Evolutionary conservation across 2,329 filamentous ascomycete species (phyloP).

Genomic region (Ceratocystis colombiana): DNA sequence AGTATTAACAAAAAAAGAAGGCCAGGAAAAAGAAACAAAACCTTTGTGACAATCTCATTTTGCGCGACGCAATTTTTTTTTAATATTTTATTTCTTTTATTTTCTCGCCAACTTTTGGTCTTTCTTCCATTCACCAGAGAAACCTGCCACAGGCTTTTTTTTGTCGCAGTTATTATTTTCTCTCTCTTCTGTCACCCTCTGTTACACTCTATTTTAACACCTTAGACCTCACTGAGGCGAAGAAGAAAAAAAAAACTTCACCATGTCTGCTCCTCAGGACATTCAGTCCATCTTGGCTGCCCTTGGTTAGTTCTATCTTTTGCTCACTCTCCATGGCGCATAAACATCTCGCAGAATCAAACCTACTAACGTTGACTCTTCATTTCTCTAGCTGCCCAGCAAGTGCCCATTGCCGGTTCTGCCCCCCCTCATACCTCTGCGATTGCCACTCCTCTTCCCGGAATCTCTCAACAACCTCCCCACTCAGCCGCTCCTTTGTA

Average conservation of each 20-base stretch:
- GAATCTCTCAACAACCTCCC: constrained; percentile 18
- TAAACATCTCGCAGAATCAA: neutral
- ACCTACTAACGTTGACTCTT: neutral
- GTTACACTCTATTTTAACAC: neutral
- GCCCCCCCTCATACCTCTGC: constrained; percentile 8
- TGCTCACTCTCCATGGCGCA: neutral
- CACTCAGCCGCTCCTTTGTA: constrained; percentile 21
- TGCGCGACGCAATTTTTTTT: constrained; percentile 11
- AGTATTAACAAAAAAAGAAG: too few species aligned
- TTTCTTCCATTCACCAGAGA: constrained; percentile 3
- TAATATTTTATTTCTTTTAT: constrained; percentile 2
- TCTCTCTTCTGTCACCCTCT: neutral
- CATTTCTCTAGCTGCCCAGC: constrained; percentile 20
- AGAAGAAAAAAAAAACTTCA: constrained; percentile 13
- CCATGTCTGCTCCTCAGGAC: constrained; percentile 31
- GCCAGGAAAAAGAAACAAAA: neutral
- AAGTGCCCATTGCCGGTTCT: constrained; percentile 20
- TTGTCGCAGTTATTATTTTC: neutral
- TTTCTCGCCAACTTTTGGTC: constrained; percentile 1
- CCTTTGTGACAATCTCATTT: constrained; percentile 11
- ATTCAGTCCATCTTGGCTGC: constrained; percentile 43
- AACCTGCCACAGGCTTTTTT: neutral
- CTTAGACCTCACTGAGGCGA: neutral
- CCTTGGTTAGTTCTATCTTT: constrained; percentile 34
- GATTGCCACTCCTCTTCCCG: constrained; percentile 12